Evolutionary conservation across 2,329 filamentous ascomycete species (phyloP).

Genomic region (Coniosporium tulheliwenetii): DNA sequence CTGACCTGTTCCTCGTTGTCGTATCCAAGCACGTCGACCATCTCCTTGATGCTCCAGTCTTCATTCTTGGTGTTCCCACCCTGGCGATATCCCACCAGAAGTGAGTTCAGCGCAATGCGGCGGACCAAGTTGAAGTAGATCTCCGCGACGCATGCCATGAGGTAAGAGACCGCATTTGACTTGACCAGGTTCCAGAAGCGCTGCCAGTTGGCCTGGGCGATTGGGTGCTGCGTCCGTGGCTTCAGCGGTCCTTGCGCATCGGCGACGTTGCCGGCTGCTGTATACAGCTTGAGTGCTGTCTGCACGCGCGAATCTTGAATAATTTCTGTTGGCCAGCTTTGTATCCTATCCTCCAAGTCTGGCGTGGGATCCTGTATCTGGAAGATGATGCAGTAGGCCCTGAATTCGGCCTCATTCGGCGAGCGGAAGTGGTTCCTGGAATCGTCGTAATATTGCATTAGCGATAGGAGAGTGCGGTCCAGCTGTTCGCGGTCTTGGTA

Average conservation of each 20-base stretch:
- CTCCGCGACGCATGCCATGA: constrained; percentile 49
- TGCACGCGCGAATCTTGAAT: constrained; percentile 36
- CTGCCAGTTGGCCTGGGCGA: constrained; percentile 42
- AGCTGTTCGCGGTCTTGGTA: constrained; percentile 50
- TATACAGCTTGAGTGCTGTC: constrained; percentile 40
- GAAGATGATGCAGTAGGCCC: constrained; percentile 44
- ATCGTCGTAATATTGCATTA: constrained; percentile 46
- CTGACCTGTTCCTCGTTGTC: constrained; percentile 38
- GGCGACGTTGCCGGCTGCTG: constrained; percentile 37
- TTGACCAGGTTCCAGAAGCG: constrained; percentile 41
- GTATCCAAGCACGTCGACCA: constrained; percentile 37
- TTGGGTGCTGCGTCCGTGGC: constrained; percentile 30
- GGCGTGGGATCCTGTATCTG: constrained; percentile 33
- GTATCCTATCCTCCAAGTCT: constrained; percentile 41
- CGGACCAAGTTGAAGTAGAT: constrained; percentile 45
- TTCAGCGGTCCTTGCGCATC: constrained; percentile 35
- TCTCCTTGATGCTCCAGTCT: constrained; percentile 39
- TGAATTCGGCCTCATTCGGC: constrained; percentile 46
- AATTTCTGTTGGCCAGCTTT: constrained; percentile 36
- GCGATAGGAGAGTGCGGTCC: constrained; percentile 43
- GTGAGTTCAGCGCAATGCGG: constrained; percentile 36
- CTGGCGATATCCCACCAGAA: constrained; percentile 38
- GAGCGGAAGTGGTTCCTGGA: constrained; percentile 32
- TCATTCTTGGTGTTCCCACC: constrained; percentile 33
- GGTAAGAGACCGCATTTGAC: constrained; percentile 40